A percentile compares a stretch with the other conserved stretches of the same genome.
phyloP scores from a whole-genome alignment of 164 flowering plant species.

The Chimonanthus salicifolius region DNA sequence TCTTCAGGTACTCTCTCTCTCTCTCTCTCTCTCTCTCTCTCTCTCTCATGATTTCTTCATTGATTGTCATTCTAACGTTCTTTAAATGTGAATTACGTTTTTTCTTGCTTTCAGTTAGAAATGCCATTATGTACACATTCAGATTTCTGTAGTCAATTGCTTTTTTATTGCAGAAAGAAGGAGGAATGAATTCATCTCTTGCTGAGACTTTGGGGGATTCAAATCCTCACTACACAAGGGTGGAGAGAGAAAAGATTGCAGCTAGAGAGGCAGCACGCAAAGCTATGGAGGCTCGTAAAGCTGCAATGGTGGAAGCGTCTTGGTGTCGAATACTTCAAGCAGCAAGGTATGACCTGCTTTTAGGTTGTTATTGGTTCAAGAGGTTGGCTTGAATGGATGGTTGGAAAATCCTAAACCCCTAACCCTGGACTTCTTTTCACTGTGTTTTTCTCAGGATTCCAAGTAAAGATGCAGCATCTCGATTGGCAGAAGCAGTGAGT shows the following conservation, averaged over 20 bases:
- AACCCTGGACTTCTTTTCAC: too few species aligned
- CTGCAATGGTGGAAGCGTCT: constrained; percentile 96
- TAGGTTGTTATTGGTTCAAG: background rate
- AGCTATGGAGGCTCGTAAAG: constrained; percentile 88
- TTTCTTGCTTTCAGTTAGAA: background rate
- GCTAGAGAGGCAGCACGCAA: constrained; percentile 73
- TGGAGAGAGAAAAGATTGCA: constrained; percentile 82
- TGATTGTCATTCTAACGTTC: too few species aligned
- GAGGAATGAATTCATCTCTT: constrained; percentile 83
- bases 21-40: background rate
- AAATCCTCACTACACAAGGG: constrained; percentile 81
- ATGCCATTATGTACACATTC: background rate
- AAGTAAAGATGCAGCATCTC: constrained; percentile 65
- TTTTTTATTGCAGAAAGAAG: constrained; percentile 53
- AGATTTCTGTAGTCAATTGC: background rate
- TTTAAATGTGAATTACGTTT: background rate
- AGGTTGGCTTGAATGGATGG: background rate
- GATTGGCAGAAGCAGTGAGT: constrained; percentile 55
- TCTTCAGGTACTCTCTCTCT: constrained; percentile 57
- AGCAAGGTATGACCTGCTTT: constrained; percentile 49
- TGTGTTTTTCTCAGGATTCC: constrained; percentile 52
- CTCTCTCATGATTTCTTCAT: too few species aligned
- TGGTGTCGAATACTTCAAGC: constrained; percentile 91
- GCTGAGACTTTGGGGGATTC: constrained; percentile 85
- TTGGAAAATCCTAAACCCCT: too few species aligned